Evolutionary conservation across 305 asterid genomes (phyloP).

Genomic region (Lippia alba): DNA sequence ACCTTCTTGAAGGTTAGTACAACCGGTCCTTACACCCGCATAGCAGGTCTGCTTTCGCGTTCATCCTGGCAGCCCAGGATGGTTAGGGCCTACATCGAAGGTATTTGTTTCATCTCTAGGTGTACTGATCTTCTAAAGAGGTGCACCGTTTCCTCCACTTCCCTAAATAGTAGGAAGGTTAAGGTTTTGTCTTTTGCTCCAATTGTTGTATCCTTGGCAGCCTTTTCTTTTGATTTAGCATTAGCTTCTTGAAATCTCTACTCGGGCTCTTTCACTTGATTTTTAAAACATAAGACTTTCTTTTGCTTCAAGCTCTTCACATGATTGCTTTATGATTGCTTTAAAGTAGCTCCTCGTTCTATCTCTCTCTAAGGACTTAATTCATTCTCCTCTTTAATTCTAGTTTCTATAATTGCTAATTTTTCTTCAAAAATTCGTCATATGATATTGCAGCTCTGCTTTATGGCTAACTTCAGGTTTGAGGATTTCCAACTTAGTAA

Average conservation of each 20-base stretch:
- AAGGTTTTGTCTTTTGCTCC: constrained; percentile 51
- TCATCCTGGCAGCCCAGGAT: too few relatives aligned
- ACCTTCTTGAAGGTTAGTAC: too few relatives aligned
- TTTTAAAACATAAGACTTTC: constrained; percentile 45
- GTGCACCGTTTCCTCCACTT: too few relatives aligned
- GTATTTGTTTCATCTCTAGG: too few relatives aligned
- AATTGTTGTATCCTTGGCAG: constrained; percentile 27
- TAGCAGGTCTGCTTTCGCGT: too few relatives aligned
- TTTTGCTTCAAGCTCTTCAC: constrained; percentile 59
- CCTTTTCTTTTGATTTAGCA: constrained; percentile 61
- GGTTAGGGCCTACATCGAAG: too few relatives aligned
- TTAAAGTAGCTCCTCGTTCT: constrained; percentile 51
- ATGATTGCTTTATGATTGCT: too few relatives aligned
- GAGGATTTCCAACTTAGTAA: constrained; percentile 51
- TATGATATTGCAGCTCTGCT: constrained; percentile 46
- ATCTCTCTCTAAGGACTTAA: constrained; percentile 43
- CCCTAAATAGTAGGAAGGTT: too few relatives aligned
- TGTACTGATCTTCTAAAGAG: too few relatives aligned
- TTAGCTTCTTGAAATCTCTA: constrained; percentile 57
- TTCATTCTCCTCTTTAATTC: constrained; percentile 48
- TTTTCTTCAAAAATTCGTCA: constrained; percentile 62
- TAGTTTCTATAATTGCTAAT: constrained; percentile 45
- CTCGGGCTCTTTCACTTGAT: constrained; percentile 57
- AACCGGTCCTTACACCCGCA: too few relatives aligned
- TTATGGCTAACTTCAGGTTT: constrained; percentile 47